Conservation (phyloP, 2,329 filamentous ascomycete species). For the Cladosporium oxysporum region DNA sequence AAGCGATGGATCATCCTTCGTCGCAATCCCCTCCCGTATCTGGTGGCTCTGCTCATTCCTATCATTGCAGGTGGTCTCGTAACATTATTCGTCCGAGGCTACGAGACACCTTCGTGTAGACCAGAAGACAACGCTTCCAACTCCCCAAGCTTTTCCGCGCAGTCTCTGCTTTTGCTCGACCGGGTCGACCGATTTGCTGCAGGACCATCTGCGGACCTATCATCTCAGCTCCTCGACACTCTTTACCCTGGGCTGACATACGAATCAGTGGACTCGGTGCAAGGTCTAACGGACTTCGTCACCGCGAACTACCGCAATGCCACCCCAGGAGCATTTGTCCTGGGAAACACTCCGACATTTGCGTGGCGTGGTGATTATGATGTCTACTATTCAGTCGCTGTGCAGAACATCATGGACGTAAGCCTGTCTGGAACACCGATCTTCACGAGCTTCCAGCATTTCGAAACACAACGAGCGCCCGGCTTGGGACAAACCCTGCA, state of each 20-base stretch:
- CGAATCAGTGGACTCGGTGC: slow-evolving; percentile 53
- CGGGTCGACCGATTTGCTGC: slow-evolving; percentile 27
- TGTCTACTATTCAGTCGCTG: slow-evolving; percentile 68
- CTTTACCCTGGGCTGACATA: slow-evolving; percentile 29
- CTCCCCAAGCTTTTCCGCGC: slow-evolving; percentile 26
- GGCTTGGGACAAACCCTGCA: slow-evolving; percentile 72
- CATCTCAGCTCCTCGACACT: slow-evolving; percentile 8
- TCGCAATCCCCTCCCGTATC: slow-evolving; percentile 74
- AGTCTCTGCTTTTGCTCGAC: slow-evolving; percentile 26
- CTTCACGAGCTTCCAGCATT: slow-evolving; percentile 69
- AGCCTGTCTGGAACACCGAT: slow-evolving; percentile 69
- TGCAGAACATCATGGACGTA: slow-evolving; percentile 89
- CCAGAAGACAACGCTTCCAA: slow-evolving; percentile 38
- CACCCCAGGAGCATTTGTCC: slow-evolving; percentile 77
- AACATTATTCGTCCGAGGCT: slow-evolving; percentile 69
- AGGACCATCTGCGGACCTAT: not conserved
- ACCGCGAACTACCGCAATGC: slow-evolving; percentile 64
- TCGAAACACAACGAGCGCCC: slow-evolving; percentile 72
- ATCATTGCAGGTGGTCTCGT: slow-evolving; percentile 78
- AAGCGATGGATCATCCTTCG: slow-evolving; percentile 78
- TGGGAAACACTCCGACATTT: slow-evolving; percentile 66
- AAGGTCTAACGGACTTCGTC: slow-evolving; percentile 64
- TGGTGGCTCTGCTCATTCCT: slow-evolving; percentile 74
- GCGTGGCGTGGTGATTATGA: slow-evolving; percentile 69
- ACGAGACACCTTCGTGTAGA: slow-evolving; percentile 52